Evolutionary conservation across 1,284 basidiomycete genomes (phyloP).

Genomic region (Testicularia cyperi): DNA sequence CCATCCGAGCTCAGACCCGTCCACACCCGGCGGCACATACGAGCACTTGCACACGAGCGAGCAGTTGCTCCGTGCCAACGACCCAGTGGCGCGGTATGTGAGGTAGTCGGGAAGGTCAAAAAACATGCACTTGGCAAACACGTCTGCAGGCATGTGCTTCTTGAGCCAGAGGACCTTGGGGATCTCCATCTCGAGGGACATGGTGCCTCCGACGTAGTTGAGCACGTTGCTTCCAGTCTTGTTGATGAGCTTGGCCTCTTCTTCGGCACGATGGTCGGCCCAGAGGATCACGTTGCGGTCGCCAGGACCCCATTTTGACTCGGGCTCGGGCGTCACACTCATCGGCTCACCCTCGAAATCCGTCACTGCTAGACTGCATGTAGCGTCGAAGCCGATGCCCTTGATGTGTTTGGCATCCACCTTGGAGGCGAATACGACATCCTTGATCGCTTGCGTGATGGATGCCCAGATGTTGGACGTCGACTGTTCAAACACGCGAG

Average conservation of each 20-base stretch:
- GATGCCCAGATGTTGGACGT: conserved; percentile 71
- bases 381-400: conserved; percentile 94
- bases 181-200: conserved; percentile 67
- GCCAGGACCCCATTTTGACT: conserved; percentile 16
- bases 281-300: conserved; percentile 54
- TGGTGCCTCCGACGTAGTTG: conserved; percentile 91
- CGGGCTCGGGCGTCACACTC: conserved; percentile 72
- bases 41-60: conserved; percentile 96
- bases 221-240: conserved; percentile 78
- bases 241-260: conserved; percentile 89
- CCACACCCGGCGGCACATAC: conserved; percentile 73
- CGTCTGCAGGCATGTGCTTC: conserved; percentile 73
- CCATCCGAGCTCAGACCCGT: conserved; percentile 53
- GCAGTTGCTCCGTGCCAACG: conserved; percentile 80
- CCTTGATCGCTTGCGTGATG: conserved; percentile 72
- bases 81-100: conserved; percentile 84
- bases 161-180: conserved; percentile 97
- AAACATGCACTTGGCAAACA: conserved; percentile 84
- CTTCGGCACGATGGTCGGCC: conserved; percentile 83
- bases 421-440: conserved; percentile 70
- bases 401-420: conserved; percentile 72
- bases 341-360: conserved; percentile 72
- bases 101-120: conserved; percentile 97
- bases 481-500: conserved; percentile 92
- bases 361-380: conserved; percentile 88